Evolutionary conservation across 208 protist genomes (phyloP).

Genomic region (Crithidia acanthocephali): DNA sequence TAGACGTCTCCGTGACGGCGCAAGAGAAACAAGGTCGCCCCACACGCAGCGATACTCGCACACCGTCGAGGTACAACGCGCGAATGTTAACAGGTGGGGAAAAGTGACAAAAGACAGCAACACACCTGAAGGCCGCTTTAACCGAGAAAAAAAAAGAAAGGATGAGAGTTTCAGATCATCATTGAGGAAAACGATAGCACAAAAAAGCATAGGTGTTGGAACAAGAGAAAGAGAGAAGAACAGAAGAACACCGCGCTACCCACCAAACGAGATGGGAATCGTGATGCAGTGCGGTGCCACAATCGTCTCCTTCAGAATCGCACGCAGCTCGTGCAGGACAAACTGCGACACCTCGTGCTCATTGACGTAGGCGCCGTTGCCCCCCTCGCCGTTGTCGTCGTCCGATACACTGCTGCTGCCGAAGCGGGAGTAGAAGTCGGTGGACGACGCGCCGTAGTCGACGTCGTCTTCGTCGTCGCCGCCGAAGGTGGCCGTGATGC

Average conservation of each 20-base stretch:
- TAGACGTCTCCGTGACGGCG: too few species aligned
- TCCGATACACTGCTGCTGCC: slow-evolving; percentile 35
- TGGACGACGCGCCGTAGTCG: slow-evolving; percentile 32
- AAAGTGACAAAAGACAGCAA: too few species aligned
- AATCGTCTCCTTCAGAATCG: slow-evolving; percentile 68
- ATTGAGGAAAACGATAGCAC: background rate
- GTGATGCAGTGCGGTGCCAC: slow-evolving; percentile 75
- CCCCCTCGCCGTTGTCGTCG: slow-evolving; percentile 28
- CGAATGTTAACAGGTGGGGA: too few species aligned
- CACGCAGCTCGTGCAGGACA: slow-evolving; percentile 68
- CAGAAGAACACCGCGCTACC: background rate
- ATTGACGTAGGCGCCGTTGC: slow-evolving; percentile 59
- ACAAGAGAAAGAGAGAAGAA: slow-evolving; percentile 14
- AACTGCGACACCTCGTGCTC: slow-evolving; percentile 73
- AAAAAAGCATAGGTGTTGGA: background rate
- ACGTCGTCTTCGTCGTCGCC: slow-evolving; percentile 18
- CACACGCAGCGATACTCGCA: too few species aligned
- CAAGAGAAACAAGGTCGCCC: too few species aligned
- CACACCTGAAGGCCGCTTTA: too few species aligned
- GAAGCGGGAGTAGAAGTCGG: slow-evolving; percentile 36
- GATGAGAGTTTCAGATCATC: too few species aligned
- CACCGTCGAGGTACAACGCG: too few species aligned
- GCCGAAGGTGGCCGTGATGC: slow-evolving; percentile 65
- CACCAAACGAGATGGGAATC: slow-evolving; percentile 46
- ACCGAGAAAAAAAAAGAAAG: too few species aligned